These are phyloP conservation scores for Nakazawaea populi DNA, from an alignment of 805 yeast species.

Conservation along the genomic window DNA sequence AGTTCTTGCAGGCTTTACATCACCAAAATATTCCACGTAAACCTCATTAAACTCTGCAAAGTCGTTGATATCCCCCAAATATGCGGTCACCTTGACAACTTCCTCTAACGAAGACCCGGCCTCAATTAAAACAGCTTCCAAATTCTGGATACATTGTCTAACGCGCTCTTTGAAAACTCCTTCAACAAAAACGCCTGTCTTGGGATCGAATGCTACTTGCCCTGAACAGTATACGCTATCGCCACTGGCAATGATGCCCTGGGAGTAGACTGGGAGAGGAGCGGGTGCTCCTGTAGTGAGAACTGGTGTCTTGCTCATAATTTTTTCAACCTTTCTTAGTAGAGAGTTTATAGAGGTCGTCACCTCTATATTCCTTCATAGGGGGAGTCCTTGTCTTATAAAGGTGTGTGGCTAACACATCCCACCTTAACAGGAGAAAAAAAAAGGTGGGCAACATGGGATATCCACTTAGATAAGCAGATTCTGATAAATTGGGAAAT, in stretches of 20 bases:
- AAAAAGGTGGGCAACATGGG: too few species aligned
- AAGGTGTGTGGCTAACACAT: too few species aligned
- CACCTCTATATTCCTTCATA: too few species aligned
- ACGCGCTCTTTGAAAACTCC: constrained; percentile 16
- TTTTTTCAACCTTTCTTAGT: too few species aligned
- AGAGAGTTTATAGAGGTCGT: too few species aligned
- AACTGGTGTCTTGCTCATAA: constrained; percentile 8
- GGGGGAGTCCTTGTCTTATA: too few species aligned
- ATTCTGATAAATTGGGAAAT: too few species aligned
- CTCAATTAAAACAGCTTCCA: constrained; percentile 37
- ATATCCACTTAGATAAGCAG: too few species aligned
- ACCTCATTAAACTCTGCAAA: constrained; percentile 38
- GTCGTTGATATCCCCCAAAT: constrained; percentile 41
- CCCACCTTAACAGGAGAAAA: too few species aligned
- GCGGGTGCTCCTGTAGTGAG: constrained; percentile 1
- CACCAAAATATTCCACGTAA: constrained; percentile 36
- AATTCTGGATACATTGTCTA: constrained; percentile 37
- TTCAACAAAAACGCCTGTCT: constrained; percentile 5
- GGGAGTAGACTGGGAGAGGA: constrained; percentile 8
- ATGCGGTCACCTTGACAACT: constrained; percentile 38
- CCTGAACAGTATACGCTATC: constrained; percentile 10
- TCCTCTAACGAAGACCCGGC: constrained; percentile 38
- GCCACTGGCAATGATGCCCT: constrained; percentile 6
- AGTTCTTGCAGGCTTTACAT: constrained; percentile 43
- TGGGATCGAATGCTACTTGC: constrained; percentile 8